Conservation (phyloP, 495 filamentous ascomycete genomes). For the Podospora australis region DNA sequence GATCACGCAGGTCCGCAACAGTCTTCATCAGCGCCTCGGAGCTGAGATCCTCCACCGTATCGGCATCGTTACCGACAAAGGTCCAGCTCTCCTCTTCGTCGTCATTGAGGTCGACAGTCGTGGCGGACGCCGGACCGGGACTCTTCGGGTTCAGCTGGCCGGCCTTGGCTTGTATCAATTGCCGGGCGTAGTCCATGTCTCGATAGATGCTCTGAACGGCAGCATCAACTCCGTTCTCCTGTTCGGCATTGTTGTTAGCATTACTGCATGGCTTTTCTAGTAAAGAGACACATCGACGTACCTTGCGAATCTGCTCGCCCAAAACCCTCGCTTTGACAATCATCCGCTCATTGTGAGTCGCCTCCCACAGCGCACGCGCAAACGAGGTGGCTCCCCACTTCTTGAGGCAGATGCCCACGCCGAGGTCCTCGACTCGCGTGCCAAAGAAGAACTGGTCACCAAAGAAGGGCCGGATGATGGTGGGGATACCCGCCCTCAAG, state of each 20-base stretch:
- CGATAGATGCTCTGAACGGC: conserved; percentile 93
- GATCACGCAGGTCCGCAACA: neutral
- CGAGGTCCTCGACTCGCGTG: conserved; percentile 78
- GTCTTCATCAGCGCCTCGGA: conserved; percentile 13
- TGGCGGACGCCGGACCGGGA: neutral
- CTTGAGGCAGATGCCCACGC: conserved; percentile 84
- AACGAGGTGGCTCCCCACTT: conserved; percentile 81
- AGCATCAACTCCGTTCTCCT: conserved; percentile 84
- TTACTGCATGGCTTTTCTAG: neutral
- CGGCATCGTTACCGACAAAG: conserved; percentile 37
- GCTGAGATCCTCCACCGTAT: conserved; percentile 18
- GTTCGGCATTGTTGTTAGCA: neutral
- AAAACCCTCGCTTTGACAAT: conserved; percentile 75
- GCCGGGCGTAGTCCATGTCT: conserved; percentile 92
- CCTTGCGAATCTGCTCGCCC: conserved; percentile 80
- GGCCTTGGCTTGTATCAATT: conserved; percentile 59
- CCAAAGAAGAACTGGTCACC: conserved; percentile 98
- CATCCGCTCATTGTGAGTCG: conserved; percentile 81
- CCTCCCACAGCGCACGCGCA: conserved; percentile 83
- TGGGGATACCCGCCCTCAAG: conserved; percentile 84
- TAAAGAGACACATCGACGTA: conserved; percentile 37
- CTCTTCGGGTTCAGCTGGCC: conserved; percentile 49
- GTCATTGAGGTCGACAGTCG: conserved; percentile 12
- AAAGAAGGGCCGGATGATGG: conserved; percentile 94
- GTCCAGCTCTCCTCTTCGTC: conserved; percentile 47